phyloP scores from a whole-genome alignment of 176 grass and related monocot genomes.

The Cocos nucifera region DNA sequence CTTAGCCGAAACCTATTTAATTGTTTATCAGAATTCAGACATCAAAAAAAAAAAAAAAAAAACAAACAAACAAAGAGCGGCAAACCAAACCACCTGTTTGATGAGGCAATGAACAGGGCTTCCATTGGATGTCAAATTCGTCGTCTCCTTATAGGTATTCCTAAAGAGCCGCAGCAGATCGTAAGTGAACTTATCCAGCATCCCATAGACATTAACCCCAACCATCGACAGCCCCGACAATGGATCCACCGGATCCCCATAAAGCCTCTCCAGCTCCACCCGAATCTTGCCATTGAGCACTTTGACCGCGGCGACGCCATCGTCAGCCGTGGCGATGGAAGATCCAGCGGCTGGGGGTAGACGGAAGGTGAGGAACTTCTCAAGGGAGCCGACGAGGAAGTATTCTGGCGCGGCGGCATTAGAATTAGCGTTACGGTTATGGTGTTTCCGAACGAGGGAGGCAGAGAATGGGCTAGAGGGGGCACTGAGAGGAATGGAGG shows the following conservation, averaged over 20 bases:
- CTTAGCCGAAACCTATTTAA: too few relatives aligned
- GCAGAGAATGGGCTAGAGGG: conserved; percentile 1
- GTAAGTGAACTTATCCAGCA: too few relatives aligned
- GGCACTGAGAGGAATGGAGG: conserved; percentile 14
- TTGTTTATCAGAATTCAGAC: too few relatives aligned
- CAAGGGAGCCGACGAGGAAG: conserved; percentile 42
- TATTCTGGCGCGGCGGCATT: conserved; percentile 37
- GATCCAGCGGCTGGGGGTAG: neutral
- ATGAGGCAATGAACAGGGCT: too few relatives aligned
- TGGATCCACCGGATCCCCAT: conserved; percentile 28
- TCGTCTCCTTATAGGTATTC: too few relatives aligned
- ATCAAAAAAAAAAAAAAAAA: too few relatives aligned
- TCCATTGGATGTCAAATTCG: too few relatives aligned
- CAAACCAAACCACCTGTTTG: too few relatives aligned
- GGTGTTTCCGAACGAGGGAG: conserved; percentile 2
- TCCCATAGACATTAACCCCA: conserved; percentile 55
- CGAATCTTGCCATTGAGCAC: conserved; percentile 34
- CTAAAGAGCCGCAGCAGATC: too few relatives aligned
- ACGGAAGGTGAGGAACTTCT: neutral
- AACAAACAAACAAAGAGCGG: too few relatives aligned
- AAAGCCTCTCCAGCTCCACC: conserved; percentile 39
- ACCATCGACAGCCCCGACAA: conserved; percentile 43
- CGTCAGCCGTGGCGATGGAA: conserved; percentile 1
- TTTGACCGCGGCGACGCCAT: neutral
- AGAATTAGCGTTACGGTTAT: conserved; percentile 18